phyloP scores from a whole-genome alignment of 2,329 filamentous ascomycete genomes.

The Pseudogymnoascus sp. region DNA sequence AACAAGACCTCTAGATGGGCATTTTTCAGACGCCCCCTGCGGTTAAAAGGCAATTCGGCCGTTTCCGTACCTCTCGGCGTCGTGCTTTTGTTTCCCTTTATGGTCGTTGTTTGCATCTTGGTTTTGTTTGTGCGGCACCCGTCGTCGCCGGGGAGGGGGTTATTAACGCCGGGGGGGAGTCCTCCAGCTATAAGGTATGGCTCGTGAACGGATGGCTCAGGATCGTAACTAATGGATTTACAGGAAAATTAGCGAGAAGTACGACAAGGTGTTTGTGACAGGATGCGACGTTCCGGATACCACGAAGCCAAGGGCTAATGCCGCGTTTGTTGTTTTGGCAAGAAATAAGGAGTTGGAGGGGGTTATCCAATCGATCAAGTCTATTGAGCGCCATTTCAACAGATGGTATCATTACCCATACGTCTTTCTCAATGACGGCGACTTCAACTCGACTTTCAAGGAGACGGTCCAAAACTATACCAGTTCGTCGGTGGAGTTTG shows the following conservation, averaged over 20 bases:
- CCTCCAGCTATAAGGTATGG: slow-evolving; percentile 81
- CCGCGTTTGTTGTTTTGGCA: slow-evolving; percentile 90
- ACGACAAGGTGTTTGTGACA: slow-evolving; percentile 92
- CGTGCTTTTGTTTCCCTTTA: slow-evolving; percentile 84
- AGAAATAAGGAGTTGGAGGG: slow-evolving; percentile 95
- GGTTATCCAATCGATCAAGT: slow-evolving; percentile 94
- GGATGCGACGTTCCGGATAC: slow-evolving; percentile 82
- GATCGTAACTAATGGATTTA: slow-evolving; percentile 15
- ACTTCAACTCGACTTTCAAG: slow-evolving; percentile 93
- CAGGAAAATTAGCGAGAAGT: slow-evolving; percentile 93
- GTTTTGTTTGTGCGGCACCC: slow-evolving; percentile 86
- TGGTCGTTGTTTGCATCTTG: slow-evolving; percentile 86
- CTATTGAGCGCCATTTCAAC: slow-evolving; percentile 97
- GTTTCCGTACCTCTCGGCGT: slow-evolving; percentile 89
- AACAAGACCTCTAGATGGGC: slow-evolving; percentile 49
- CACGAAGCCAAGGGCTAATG: slow-evolving; percentile 77
- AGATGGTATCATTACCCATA: slow-evolving; percentile 98
- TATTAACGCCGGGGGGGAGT: slow-evolving; percentile 80
- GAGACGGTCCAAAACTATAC: slow-evolving; percentile 84
- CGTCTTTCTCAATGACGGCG: slow-evolving; percentile 94
- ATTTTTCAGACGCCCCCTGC: slow-evolving; percentile 80
- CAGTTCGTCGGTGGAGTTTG: slow-evolving; percentile 83
- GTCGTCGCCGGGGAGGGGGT: slow-evolving; percentile 64
- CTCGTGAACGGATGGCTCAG: not conserved
- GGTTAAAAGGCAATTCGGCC: slow-evolving; percentile 83